These are phyloP conservation scores for Penicillium nordicum DNA, from an alignment of 2,329 filamentous ascomycete genomes.

Conservation along the genomic window DNA sequence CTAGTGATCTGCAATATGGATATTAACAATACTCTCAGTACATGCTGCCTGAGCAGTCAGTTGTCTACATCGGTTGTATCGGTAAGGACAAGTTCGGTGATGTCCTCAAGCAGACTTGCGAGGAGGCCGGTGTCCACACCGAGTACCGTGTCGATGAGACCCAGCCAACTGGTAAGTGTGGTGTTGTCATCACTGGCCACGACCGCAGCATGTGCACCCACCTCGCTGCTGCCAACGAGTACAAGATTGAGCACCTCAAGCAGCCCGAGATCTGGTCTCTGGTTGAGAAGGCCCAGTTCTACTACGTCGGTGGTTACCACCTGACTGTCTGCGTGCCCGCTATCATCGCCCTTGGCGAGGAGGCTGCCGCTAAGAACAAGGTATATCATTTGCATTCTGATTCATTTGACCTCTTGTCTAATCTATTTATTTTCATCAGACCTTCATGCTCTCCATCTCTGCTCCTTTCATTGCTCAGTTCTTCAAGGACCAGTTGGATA, in stretches of 20 bases:
- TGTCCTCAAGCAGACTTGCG: conserved; percentile 79
- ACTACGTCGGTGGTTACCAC: conserved; percentile 95
- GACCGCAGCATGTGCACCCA: conserved; percentile 94
- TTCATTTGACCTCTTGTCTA: neutral
- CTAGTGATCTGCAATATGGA: neutral
- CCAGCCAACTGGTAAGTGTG: conserved; percentile 86
- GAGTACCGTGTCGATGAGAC: conserved; percentile 90
- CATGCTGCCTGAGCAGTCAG: conserved; percentile 82
- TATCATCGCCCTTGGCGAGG: conserved; percentile 82
- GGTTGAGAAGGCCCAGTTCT: conserved; percentile 81
- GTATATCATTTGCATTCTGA: conserved; percentile 32
- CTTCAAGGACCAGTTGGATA: conserved; percentile 94
- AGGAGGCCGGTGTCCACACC: conserved; percentile 81
- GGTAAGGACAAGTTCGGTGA: conserved; percentile 95
- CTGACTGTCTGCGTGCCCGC: conserved; percentile 92
- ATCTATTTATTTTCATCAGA: conserved; percentile 33
- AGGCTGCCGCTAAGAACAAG: conserved; percentile 88
- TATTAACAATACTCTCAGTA: conserved; percentile 55
- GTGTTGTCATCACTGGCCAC: conserved; percentile 94
- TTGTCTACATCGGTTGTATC: conserved; percentile 90
- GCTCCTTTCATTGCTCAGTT: conserved; percentile 95
- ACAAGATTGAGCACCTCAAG: conserved; percentile 91
- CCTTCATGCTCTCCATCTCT: conserved; percentile 84
- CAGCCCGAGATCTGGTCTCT: conserved; percentile 86
- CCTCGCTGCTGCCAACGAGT: conserved; percentile 93